These are phyloP conservation scores for Neocucurbitaria cava DNA, from an alignment of 2,329 filamentous ascomycete genomes.

Conservation along the genomic window DNA sequence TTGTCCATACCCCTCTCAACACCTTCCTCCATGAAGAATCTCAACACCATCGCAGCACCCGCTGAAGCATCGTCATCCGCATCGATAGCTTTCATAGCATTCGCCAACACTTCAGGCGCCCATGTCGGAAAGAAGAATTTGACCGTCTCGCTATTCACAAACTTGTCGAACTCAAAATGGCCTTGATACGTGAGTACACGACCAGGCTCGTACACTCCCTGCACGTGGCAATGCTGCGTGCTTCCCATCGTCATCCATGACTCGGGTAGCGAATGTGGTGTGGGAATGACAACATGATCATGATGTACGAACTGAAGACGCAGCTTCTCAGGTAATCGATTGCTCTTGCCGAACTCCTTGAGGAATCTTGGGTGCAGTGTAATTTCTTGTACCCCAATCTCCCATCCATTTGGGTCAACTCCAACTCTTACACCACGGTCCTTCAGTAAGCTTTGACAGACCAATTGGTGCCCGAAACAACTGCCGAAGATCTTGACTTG, in stretches of 20 bases:
- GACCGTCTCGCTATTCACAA: slow-evolving; percentile 50
- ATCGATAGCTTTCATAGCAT: slow-evolving; percentile 28
- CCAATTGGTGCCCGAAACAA: slow-evolving; percentile 55
- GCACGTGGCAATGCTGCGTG: slow-evolving; percentile 46
- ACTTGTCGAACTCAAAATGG: slow-evolving; percentile 54
- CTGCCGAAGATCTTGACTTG: slow-evolving; percentile 52
- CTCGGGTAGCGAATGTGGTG: slow-evolving; percentile 16
- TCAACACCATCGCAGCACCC: slow-evolving; percentile 42
- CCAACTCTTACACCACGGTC: slow-evolving; percentile 35
- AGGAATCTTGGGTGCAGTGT: slow-evolving; percentile 22
- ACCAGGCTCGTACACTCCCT: slow-evolving; percentile 50
- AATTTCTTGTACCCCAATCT: slow-evolving; percentile 36
- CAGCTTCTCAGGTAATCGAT: slow-evolving; percentile 16
- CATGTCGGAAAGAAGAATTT: slow-evolving; percentile 45
- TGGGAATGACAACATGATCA: slow-evolving; percentile 36
- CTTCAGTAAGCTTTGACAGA: slow-evolving; percentile 49
- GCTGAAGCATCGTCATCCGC: slow-evolving; percentile 37
- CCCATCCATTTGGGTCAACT: slow-evolving; percentile 34
- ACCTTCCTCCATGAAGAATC: slow-evolving; percentile 38
- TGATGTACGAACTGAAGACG: slow-evolving; percentile 51
- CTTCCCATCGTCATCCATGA: slow-evolving; percentile 30
- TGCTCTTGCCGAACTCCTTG: background rate
- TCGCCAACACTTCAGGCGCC: slow-evolving; percentile 23
- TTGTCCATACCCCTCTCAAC: background rate
- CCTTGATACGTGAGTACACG: slow-evolving; percentile 53